Evolutionary conservation across 345 rosid species (phyloP), one percentile per base, ranked within the genome.

Genomic region (Triadica sebifera): DNA sequence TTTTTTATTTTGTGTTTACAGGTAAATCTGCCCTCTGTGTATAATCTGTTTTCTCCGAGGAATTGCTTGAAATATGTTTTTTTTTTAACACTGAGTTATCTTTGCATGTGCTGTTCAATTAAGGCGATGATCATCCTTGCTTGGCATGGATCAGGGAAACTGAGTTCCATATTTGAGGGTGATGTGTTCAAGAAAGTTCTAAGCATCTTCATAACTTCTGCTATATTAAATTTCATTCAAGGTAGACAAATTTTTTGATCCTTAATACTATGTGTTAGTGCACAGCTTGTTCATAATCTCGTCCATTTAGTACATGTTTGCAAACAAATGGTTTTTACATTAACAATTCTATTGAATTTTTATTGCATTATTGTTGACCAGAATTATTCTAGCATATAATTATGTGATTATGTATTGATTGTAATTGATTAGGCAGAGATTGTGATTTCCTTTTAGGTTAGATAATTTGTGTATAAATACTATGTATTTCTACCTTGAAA

Each of bases 111-210:
- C 37, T 78, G 22, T 77, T 47, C 71, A 67, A 73, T 55, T 61
- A 29, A 88, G 91, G 89, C 89, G 12, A 88, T 88, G 91, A 86
- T 86, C 64, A 82, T 88, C 77, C 73, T 83, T 80, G 89, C 87
- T 66, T 88, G 91, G 91, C 82, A 86, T 75, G 89, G 91, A 74
- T 77, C 86, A 2, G 91, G 87, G 52, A 52, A 82, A 15, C 74
- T 86, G 64, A 69, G 86, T 29, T 68, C 72, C 55, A 70, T 81
- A 65, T 83, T 86, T 77, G 81, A 82, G 24, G 81, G 86, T 52
- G 87, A 86, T 78, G 84, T 86, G 73, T 83, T 88, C 86, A 77
- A 74, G 67, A 84, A 78, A 76, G 87, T 88, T 71, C 70, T 86
- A 67, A 88, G 91, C 79, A 64, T 88, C 76, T 88, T 88, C 87